Evolutionary conservation across 2,329 filamentous ascomycete genomes (phyloP).

Genomic region (Colletotrichum orbiculare): DNA sequence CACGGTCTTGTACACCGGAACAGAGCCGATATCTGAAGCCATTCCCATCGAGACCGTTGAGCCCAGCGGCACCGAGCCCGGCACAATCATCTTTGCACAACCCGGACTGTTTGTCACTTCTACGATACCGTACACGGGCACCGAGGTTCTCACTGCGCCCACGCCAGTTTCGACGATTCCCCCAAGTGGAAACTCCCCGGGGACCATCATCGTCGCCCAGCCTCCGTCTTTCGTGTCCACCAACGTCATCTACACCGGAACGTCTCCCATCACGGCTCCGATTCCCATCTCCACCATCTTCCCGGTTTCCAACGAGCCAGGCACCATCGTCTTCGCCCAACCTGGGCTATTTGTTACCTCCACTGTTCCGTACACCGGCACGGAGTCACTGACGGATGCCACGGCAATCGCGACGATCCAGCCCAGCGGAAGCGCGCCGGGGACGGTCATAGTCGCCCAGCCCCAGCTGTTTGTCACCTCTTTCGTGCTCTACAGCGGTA

Average conservation of each 20-base stretch:
- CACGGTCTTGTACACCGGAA: neutral
- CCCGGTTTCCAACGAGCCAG: conserved; percentile 5
- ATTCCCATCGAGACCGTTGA: conserved; percentile 11
- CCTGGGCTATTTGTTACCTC: conserved; percentile 4
- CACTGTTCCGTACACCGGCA: conserved; percentile 3
- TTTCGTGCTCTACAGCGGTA: conserved; percentile 6
- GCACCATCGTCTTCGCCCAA: conserved; percentile 17
- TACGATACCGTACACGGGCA: neutral
- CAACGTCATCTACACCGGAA: neutral
- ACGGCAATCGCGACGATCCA: conserved; percentile 13
- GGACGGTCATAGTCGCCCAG: conserved; percentile 21
- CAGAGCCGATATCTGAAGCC: neutral
- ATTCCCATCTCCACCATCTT: conserved; percentile 19
- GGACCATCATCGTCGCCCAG: conserved; percentile 15
- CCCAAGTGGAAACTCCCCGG: conserved; percentile 22
- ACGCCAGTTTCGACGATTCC: conserved; percentile 21
- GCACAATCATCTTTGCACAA: conserved; percentile 3
- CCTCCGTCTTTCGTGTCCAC: neutral
- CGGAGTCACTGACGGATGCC: neutral
- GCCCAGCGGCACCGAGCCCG: conserved; percentile 14
- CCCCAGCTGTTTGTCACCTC: conserved; percentile 26
- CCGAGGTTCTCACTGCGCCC: neutral
- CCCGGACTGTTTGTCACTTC: neutral
- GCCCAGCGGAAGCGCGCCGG: conserved; percentile 17
- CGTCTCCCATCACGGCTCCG: neutral